A percentile compares a stretch with the other conserved stretches of the same genome.
These are phyloP conservation scores for Geosmithia flava DNA, from an alignment of 2,329 filamentous ascomycete genomes.

Conservation along the genomic window DNA sequence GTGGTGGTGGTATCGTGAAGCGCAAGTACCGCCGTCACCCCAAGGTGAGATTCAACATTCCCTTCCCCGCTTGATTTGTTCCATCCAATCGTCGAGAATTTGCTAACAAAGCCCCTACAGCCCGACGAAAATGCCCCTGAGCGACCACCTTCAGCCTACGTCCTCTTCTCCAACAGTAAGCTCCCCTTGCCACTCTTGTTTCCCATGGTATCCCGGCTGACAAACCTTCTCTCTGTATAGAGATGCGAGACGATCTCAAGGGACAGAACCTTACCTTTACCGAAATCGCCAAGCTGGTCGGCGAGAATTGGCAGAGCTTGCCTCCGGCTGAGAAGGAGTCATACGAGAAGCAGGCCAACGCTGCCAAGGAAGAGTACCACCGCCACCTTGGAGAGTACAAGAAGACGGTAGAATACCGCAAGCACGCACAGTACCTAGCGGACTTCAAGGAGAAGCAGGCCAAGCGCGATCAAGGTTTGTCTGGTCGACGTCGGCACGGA, in stretches of 20 bases:
- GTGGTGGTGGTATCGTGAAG: slow-evolving; percentile 38
- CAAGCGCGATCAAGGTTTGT: slow-evolving; percentile 40
- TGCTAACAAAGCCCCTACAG: slow-evolving; percentile 20
- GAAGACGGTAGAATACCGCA: slow-evolving; percentile 56
- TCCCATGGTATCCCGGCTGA: background rate
- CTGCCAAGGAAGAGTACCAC: slow-evolving; percentile 67
- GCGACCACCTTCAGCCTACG: slow-evolving; percentile 70
- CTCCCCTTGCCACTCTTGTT: slow-evolving; percentile 6
- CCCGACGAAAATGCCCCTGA: slow-evolving; percentile 71
- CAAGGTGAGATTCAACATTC: slow-evolving; percentile 37
- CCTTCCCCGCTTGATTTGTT: background rate
- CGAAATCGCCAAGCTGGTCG: slow-evolving; percentile 72
- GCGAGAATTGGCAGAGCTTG: slow-evolving; percentile 70
- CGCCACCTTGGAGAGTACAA: slow-evolving; percentile 64
- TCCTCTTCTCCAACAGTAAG: slow-evolving; percentile 76
- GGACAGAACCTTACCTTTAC: slow-evolving; percentile 68
- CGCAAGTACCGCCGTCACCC: slow-evolving; percentile 69
- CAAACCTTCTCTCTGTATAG: slow-evolving; percentile 20
- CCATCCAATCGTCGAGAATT: background rate
- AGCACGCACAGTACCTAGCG: slow-evolving; percentile 59
- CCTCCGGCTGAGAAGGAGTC: slow-evolving; percentile 54
- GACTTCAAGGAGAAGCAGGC: slow-evolving; percentile 69
- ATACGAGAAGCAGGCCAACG: slow-evolving; percentile 59
- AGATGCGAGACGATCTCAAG: slow-evolving; percentile 67
- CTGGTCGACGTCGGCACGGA: background rate